Evolutionary conservation across 305 asterid genomes (phyloP), one percentile per base, ranked within the genome.

Genomic region (Fraxinus latifolia): DNA sequence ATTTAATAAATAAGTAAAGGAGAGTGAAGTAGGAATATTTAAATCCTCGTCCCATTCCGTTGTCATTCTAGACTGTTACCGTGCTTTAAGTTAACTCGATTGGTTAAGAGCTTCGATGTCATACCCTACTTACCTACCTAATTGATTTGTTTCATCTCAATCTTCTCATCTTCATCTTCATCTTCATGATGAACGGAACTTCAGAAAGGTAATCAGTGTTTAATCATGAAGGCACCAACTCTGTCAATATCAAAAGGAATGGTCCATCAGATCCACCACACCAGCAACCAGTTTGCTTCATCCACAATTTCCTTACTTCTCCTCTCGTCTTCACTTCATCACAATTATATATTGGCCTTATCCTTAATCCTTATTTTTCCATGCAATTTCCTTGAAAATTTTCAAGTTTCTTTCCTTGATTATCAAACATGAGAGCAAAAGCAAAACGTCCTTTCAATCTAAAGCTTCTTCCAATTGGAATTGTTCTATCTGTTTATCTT

Each of bases 211-310:
- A 11, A 44, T 12, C 0, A 17, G 2, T n/a, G 65, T 53, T 53
- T 53, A 55, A 55, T 55, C 67, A 55, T n/a, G 67, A 55, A 55
- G 67, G 1, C n/a, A 62, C 71, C 71, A 62, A 62, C 71, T 62
- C 4, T 9, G 6, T 62, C 71, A 62, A 62, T 62, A 62, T 62
- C 71, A 62, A 62, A 21, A 21, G 33, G 33, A 62, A 21, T 62
- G 71, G 71, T 23, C 71, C 71, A 62, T 62, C 80, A 53, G 89
- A 79, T 87, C 87, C 86, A 90, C 93, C 94, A 87, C 44, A 8
- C 44, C 44, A 0, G 77, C 91, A 83, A 82, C 82, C 68, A 79
- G 80, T 77, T 92, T 87, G 94, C 94, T 94, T 92, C 93, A 86
- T 84, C 82, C 87, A 73, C 84, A 89, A 74, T 87, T 77, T 82